Conservation (phyloP, 148 eudicot genomes). For the Chenopodium quinoa region DNA sequence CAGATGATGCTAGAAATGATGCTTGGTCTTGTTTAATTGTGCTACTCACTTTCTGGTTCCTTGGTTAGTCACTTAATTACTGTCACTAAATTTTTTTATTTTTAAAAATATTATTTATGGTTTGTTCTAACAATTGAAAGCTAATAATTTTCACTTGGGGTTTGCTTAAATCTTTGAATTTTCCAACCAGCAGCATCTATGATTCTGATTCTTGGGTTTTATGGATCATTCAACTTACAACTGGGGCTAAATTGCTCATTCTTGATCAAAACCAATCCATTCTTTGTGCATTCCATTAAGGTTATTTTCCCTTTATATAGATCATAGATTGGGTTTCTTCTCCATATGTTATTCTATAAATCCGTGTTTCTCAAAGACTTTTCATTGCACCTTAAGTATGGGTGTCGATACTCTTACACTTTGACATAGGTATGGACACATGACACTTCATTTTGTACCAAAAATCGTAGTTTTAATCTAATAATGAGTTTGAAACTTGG, state of each 20-base stretch:
- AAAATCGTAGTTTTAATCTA: no score
- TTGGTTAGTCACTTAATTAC: conserved; percentile 37
- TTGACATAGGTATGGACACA: background rate
- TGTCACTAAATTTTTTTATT: background rate
- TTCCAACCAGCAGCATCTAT: conserved; percentile 42
- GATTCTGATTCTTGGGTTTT: conserved; percentile 51
- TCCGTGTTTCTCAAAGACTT: background rate
- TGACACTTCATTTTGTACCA: background rate
- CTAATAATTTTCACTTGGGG: conserved; percentile 1
- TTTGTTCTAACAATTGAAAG: background rate
- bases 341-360: no score
- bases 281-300: conserved; percentile 52
- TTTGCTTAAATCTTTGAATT: conserved; percentile 9
- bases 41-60: conserved; percentile 49
- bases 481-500: background rate
- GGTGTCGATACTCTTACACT: background rate
- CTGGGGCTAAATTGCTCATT: conserved; percentile 55
- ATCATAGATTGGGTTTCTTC: no score
- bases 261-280: conserved; percentile 36
- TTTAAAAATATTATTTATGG: background rate
- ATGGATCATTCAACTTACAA: conserved; percentile 42
- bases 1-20: conserved; percentile 32
- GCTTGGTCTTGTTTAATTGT: conserved; percentile 46
- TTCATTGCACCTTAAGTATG: background rate
- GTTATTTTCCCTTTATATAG: conserved; percentile 23